Evolutionary conservation across 371 early-diverging fungal species (phyloP).

Genomic region (Mortierella sp.): DNA sequence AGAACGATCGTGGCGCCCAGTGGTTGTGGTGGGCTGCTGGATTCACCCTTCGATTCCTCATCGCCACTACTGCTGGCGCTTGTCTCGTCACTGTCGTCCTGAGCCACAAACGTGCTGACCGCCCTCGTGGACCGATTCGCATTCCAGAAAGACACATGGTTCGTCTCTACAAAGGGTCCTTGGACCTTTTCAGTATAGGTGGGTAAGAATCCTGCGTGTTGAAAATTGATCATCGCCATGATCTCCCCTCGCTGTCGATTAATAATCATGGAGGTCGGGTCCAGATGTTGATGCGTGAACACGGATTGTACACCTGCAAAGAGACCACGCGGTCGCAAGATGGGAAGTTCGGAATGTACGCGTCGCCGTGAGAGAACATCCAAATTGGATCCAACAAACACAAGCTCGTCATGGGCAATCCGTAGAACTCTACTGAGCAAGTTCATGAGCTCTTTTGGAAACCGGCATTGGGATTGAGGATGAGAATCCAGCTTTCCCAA

Average conservation of each 20-base stretch:
- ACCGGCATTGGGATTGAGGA: constrained; percentile 11
- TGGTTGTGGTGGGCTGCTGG: too few species aligned
- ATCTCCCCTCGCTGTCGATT: constrained; percentile 7
- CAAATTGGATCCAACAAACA: constrained; percentile 9
- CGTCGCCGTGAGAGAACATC: neutral
- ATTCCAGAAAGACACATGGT: constrained; percentile 18
- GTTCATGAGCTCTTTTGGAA: constrained; percentile 14
- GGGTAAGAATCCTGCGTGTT: constrained; percentile 37
- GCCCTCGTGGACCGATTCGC: neutral
- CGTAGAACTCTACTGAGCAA: constrained; percentile 16
- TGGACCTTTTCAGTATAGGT: constrained; percentile 18
- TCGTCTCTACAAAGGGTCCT: constrained; percentile 10
- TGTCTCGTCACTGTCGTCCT: neutral
- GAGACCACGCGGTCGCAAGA: neutral
- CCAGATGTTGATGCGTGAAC: constrained; percentile 23
- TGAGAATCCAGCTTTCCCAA: constrained; percentile 23
- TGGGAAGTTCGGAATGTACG: neutral
- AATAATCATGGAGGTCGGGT: constrained; percentile 14
- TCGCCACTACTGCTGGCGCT: too few species aligned
- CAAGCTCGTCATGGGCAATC: constrained; percentile 10
- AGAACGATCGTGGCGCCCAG: neutral
- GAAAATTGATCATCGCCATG: constrained; percentile 17
- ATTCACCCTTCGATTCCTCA: too few species aligned
- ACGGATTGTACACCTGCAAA: constrained; percentile 13
- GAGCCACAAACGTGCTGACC: neutral